Base-by-base conservation (phyloP, 2,329 filamentous ascomycete genomes). In the Fusarium xyrophilum region DNA sequence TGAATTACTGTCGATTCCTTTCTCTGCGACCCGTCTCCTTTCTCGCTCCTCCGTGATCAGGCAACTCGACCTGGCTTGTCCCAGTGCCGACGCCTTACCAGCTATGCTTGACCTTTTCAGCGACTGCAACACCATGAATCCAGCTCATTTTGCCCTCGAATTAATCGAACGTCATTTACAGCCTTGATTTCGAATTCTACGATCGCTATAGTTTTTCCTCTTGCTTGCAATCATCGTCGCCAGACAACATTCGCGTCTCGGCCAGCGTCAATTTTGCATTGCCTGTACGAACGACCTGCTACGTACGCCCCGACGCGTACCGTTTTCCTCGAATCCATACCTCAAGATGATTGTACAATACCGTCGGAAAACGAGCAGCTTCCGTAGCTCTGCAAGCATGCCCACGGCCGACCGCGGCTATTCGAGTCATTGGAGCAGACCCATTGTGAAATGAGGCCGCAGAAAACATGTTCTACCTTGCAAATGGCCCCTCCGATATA, bases 291-390 rank as follows among this genome's bases (percentile, higher is more conserved):
- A 3, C 30, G 4, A 25, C 8, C 5, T 15, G 46, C 21, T n/a
- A 3, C 12, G 2, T 15, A 7, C 9, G 4, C 6, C 13, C 8
- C 1, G 7, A 35, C 21, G 5, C 17, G 15, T 11, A 6, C 30
- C 17, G 6, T 25, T 36, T 36, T 50, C 21, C 21, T 25, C 21
- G 44, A 25, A 15, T 11, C 13, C 23, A 25, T 6, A 36, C 17
- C 35, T 4, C 17, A 35, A 36, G 6, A 35, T 36, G 46, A 12
- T 2, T 5, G 17, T n/a, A 15, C 6, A 6, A n/a, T 25, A 3
- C 11, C 27, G 9, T 50, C 46, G 30, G 9, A 50, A 25, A 35
- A 2, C 30, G 46, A 36, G 21, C 9, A 25, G 21, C 17, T 36
- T n/a, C 6, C 1, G 12, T 25, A n/a, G 7, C 21, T 6, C 21